phyloP scores from a whole-genome alignment of 129 eudicot genomes.

The Dittrichia graveolens region DNA sequence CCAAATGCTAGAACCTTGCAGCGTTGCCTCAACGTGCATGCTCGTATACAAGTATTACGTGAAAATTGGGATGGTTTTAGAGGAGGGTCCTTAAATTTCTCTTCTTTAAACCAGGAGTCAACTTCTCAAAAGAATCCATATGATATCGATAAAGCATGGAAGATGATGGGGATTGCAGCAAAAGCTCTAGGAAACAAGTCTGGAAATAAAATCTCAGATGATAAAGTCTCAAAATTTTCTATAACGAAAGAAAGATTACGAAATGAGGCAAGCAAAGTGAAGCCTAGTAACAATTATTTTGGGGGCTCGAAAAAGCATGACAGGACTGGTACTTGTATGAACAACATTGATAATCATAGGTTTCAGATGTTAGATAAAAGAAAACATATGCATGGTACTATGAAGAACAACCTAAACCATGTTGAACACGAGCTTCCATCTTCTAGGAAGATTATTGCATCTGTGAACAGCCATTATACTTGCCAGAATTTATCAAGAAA shows the following conservation, averaged over 20 bases:
- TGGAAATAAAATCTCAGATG: constrained; percentile 19
- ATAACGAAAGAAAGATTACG: constrained; percentile 26
- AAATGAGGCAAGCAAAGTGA: constrained; percentile 31
- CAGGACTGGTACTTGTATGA: constrained; percentile 7
- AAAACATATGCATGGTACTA: constrained; percentile 2
- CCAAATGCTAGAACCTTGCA: constrained; percentile 59
- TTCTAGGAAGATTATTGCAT: constrained; percentile 23
- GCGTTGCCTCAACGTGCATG: constrained; percentile 60
- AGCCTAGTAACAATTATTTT: constrained; percentile 19
- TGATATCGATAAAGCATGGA: constrained; percentile 78
- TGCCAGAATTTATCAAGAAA: constrained; percentile 25
- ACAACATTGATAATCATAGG: constrained; percentile 7
- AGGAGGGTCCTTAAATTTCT: constrained; percentile 57
- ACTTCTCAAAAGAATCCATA: constrained; percentile 18
- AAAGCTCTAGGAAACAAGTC: constrained; percentile 43
- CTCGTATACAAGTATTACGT: constrained; percentile 66
- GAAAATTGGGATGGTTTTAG: constrained; percentile 69
- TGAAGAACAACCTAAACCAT: constrained; percentile 4
- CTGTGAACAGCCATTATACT: constrained; percentile 22
- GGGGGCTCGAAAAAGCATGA: constrained; percentile 28
- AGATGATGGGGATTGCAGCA: constrained; percentile 67
- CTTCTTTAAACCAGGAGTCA: constrained; percentile 35
- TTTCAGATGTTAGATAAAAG: constrained; percentile 24
- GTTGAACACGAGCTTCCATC: constrained; percentile 22
- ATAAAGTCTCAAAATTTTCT: constrained; percentile 29